Base-by-base conservation (phyloP, 2,329 filamentous ascomycete species). In the Juglanconis sp. region DNA sequence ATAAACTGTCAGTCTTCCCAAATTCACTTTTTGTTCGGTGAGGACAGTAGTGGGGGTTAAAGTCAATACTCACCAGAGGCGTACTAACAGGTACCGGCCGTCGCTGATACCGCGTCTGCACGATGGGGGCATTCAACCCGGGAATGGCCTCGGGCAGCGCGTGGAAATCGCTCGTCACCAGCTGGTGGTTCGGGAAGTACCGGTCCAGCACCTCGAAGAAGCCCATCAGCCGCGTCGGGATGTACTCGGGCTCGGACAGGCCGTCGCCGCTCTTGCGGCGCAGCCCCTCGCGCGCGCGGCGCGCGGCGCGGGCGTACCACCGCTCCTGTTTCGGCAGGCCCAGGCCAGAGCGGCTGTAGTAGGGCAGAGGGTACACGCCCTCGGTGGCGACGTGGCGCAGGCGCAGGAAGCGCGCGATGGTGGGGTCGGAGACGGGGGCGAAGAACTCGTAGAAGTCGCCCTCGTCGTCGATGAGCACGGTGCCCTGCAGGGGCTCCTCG, bases 401-500 rank as follows among this genome's bases (percentile, higher is more conserved):
- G 54, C 89, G 85, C 60, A 99, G 79, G 77, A 92, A 98, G 47
- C 93, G 87, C 5, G 87, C 83, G 0, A 90, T 92, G 8, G 96
- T 80, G 6, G 92, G 91, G 70, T 99, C 95, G 3, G 84, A 17
- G 15, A 61, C 79, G 11, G 84, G 87, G 38, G 87, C 85, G 80
- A 96, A 98, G 77, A 96, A 97, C 75, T 98, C 95, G 79, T 90
- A 94, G 70, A 99, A 95, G 70, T 98, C 93, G 69, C 94, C 94
- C 47, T 87, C 80, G 8, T 79, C 81, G 72, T 96, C 92, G 70
- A 99, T 88, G 44, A 99, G 81, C 13, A 98, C 93, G 64, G 88
- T 88, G 53, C 92, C 92, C 77, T 99, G 96, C 57, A 96, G 83
- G 0, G 94, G 90, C 66, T 89, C 80, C 72, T 92, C 90, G 10